Evolutionary conservation across 345 rosid genomes (phyloP), one percentile per base, ranked within the genome.

Genomic region (Geranium rotundifolium): DNA sequence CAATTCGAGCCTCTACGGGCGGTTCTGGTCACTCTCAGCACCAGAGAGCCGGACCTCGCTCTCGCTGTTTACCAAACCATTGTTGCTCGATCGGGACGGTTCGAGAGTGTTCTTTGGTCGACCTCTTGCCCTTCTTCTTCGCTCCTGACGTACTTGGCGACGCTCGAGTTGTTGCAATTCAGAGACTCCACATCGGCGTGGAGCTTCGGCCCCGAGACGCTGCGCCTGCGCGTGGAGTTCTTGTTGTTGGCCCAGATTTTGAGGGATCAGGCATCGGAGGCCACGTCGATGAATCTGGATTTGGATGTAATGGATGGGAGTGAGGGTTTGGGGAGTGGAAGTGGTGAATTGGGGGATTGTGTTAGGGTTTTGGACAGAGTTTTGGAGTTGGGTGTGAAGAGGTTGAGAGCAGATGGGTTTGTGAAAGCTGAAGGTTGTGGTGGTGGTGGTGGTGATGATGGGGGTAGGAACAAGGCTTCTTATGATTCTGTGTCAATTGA

Each of bases 1-100:
- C 98, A 92, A 54, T 87, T 87, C 84, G 98, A 92, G 88, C 89
- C 98, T 17, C 70, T 92, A 19, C 84, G 96, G n/a, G 98, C 97
- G 56, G 73, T 80, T 56, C 81, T 92, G 19, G 79, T 79, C 29
- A 68, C 95, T 62, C 89, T 92, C 69, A 86, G 89, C 15, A 63
- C 81, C 57, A 82, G 82, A 59, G 76, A 77, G 62, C 88, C 93
- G 0, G 93, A 81, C 67, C 86, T 89, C 46, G 84, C 97, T 18
- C 75, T 73, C 62, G 67, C 87, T 17, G 64, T 89, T 39, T 91
- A 89, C 64, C 95, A 82, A 68, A 78, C 95, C 14, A 81, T 92
- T 67, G 88, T 92, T 23, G 79, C 95, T 54, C 78, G 74, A 71
- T 73, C 98, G 12, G 95, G 84, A 49, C 81, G 91, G 61, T 80